Conservation (phyloP, 768 basidiomycete species). For the Mycena pura region DNA sequence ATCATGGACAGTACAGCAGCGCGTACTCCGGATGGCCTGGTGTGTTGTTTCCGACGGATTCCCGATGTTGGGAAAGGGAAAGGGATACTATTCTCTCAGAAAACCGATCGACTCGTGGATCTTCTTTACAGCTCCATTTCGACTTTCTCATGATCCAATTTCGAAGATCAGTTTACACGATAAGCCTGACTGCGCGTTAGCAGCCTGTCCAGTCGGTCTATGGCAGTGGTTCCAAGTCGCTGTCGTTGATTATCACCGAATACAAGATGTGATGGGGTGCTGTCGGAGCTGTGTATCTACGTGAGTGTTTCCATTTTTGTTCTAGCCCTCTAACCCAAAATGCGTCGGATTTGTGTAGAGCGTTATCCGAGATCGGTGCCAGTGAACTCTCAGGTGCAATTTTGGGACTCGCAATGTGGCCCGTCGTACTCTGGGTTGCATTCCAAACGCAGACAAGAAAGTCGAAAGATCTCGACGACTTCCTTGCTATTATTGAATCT, state of each 20-base stretch:
- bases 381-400: not conserved
- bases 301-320: too few relatives aligned
- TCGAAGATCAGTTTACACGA: constrained; percentile 14
- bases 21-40: constrained; percentile 23
- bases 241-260: constrained; percentile 13
- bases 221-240: constrained; percentile 24
- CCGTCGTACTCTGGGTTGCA: constrained; percentile 14
- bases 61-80: not conserved
- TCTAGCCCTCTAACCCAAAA: too few relatives aligned
- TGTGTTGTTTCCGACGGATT: constrained; percentile 12
- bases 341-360: constrained; percentile 6
- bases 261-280: constrained; percentile 10
- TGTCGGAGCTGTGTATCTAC: constrained; percentile 8
- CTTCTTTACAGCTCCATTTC: constrained; percentile 18
- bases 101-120: constrained; percentile 16
- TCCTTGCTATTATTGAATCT: constrained; percentile 7
- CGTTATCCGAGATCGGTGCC: not conserved
- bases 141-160: constrained; percentile 7
- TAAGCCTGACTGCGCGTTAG: constrained; percentile 4
- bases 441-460: constrained; percentile 8
- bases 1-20: constrained; percentile 9
- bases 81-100: constrained; percentile 8
- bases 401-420: constrained; percentile 14
- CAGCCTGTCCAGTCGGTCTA: constrained; percentile 18
- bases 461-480: not conserved